Conservation (phyloP, 179 eudicot genomes). For the Kewa caespitosa region DNA sequence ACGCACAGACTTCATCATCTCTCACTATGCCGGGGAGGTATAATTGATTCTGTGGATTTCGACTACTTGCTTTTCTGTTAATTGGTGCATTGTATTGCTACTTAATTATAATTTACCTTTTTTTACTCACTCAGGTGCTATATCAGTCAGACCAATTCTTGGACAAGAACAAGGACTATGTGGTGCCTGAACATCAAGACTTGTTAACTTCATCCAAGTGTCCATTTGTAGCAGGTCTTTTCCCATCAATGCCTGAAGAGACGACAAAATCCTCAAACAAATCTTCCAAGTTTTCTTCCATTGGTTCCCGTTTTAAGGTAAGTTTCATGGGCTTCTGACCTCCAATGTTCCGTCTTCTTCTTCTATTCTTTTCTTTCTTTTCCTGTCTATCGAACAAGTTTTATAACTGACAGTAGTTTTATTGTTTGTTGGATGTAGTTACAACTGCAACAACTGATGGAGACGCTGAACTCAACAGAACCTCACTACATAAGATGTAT, state of each 20-base stretch:
- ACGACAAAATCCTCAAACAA: constrained; percentile 57
- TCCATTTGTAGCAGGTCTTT: constrained; percentile 84
- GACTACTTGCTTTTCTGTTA: constrained; percentile 7
- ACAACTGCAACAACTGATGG: constrained; percentile 94
- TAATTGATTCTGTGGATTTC: constrained; percentile 17
- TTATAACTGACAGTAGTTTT: constrained; percentile 14
- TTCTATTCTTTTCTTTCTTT: no score
- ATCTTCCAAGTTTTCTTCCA: constrained; percentile 82
- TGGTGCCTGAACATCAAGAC: constrained; percentile 94
- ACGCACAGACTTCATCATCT: constrained; percentile 76
- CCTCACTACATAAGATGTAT: constrained; percentile 95
- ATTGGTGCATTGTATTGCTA: constrained; percentile 15
- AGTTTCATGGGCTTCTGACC: not conserved
- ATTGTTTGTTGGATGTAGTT: constrained; percentile 50
- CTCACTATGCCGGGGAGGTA: constrained; percentile 99
- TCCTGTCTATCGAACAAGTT: not conserved
- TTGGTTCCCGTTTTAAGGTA: constrained; percentile 96
- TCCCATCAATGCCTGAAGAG: constrained; percentile 76
- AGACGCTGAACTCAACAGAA: constrained; percentile 82
- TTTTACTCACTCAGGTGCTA: constrained; percentile 55
- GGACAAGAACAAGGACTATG: constrained; percentile 97
- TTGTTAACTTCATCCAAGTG: constrained; percentile 78
- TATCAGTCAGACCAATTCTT: constrained; percentile 90
- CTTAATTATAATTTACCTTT: constrained; percentile 11
- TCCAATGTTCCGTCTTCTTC: not conserved